Percentiles rank a stretch among this genome's conserved stretches.
These are phyloP conservation scores for Aphanomyces cochlioides DNA, from an alignment of 352 stramenopile genomes.

Conservation along the genomic window DNA sequence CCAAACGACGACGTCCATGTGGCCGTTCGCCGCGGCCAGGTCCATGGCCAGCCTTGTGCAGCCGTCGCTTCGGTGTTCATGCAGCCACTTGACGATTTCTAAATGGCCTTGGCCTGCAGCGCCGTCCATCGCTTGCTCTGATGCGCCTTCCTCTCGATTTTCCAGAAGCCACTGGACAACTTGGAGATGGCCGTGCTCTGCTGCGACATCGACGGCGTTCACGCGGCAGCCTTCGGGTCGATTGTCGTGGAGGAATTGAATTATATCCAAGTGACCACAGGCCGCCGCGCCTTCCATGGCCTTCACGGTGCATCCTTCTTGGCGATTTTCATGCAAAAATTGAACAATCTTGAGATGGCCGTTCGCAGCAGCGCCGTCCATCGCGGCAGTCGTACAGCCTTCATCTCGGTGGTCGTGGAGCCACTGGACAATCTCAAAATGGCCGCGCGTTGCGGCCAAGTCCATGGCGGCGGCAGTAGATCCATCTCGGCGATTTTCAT, in stretches of 20 bases:
- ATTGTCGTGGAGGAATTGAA: conserved; percentile 9
- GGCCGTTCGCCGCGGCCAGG: neutral
- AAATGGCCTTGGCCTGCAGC: conserved; percentile 18
- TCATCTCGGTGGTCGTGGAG: conserved; percentile 34
- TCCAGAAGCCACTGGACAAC: conserved; percentile 44
- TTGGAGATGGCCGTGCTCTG: conserved; percentile 34
- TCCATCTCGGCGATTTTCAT: conserved; percentile 24
- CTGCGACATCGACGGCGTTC: conserved; percentile 35
- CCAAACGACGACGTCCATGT: neutral
- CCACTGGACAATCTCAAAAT: conserved; percentile 24
- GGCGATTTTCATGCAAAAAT: conserved; percentile 35
- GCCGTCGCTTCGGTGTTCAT: conserved; percentile 9
- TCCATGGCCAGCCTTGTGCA: conserved; percentile 15
- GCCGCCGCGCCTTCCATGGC: conserved; percentile 8
- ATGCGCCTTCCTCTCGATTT: conserved; percentile 32
- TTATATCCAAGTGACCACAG: neutral
- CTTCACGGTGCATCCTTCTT: neutral
- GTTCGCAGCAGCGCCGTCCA: conserved; percentile 10
- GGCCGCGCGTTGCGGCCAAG: conserved; percentile 3
- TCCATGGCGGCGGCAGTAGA: conserved; percentile 22
- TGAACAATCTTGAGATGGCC: conserved; percentile 36
- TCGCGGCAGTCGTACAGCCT: conserved; percentile 5
- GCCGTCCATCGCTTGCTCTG: conserved; percentile 9
- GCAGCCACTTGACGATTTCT: conserved; percentile 22
- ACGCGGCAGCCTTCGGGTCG: conserved; percentile 18